Percentiles rank a stretch among this genome's conserved stretches.
Conservation (phyloP, 129 eudicot genomes). For the Dittrichia graveolens region DNA sequence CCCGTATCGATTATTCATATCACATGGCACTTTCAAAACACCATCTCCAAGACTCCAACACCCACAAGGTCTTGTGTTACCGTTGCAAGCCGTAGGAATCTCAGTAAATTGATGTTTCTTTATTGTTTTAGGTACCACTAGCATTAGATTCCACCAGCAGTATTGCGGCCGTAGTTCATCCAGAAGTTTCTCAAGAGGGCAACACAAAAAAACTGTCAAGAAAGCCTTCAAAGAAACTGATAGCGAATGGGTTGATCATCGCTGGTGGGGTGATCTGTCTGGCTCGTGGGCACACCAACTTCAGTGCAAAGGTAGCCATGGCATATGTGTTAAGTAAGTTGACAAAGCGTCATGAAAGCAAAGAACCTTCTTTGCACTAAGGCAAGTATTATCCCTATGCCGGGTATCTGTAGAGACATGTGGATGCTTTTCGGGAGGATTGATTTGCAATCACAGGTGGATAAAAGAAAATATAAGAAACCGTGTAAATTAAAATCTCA, state of each 20-base stretch:
- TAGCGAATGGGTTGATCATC: conserved; percentile 64
- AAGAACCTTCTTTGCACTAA: conserved; percentile 26
- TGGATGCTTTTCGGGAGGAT: conserved; percentile 13
- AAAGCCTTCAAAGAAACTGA: conserved; percentile 60
- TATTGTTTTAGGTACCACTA: conserved; percentile 52
- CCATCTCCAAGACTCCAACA: not conserved
- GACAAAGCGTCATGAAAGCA: conserved; percentile 42
- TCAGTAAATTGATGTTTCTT: not conserved
- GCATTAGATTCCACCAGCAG: conserved; percentile 37
- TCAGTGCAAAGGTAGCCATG: conserved; percentile 81
- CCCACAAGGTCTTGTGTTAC: not conserved
- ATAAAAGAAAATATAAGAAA: not conserved
- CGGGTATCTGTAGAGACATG: not conserved
- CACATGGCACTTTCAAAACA: not conserved
- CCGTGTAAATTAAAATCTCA: conserved; percentile 21
- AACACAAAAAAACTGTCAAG: conserved; percentile 32
- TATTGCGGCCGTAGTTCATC: conserved; percentile 6
- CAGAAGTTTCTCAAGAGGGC: conserved; percentile 34
- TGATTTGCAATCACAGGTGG: conserved; percentile 7
- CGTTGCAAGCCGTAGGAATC: not conserved
- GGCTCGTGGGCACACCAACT: conserved; percentile 69
- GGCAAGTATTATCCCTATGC: not conserved
- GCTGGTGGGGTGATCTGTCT: conserved; percentile 74
- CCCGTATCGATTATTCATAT: not conserved
- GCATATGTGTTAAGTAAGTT: conserved; percentile 68